phyloP scores from a whole-genome alignment of 148 eudicot species.

The Dianthus caryophyllus region DNA sequence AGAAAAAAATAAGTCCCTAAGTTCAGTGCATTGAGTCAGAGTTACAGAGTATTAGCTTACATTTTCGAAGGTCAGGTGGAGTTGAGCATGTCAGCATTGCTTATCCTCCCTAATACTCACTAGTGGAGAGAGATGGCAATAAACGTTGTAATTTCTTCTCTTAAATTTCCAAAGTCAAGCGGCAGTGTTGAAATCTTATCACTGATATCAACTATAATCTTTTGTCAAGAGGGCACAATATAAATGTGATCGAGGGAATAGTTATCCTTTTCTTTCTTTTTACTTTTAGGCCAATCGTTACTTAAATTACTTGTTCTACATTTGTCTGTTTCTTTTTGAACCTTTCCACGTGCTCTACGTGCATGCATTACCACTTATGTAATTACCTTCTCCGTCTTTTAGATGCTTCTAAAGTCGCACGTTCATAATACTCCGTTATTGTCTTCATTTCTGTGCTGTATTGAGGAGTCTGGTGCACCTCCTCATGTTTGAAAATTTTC shows the following conservation, averaged over 20 bases:
- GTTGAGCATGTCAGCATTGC: not conserved
- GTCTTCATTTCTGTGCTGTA: not conserved
- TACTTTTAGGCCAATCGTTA: not conserved
- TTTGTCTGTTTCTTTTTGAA: not conserved
- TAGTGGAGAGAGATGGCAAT: no score
- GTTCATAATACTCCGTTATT: not conserved
- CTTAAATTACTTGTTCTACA: not conserved
- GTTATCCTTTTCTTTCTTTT: not conserved
- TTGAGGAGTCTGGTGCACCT: not conserved
- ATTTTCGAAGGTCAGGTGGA: not conserved
- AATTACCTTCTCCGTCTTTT: not conserved
- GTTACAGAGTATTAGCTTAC: not conserved
- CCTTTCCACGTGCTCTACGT: not conserved
- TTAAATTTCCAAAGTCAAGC: no score
- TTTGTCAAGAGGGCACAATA: no score
- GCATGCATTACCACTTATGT: no score
- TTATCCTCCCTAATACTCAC: no score
- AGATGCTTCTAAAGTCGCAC: not conserved
- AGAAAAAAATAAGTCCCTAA: not conserved
- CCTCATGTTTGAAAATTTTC: slow-evolving; percentile 14
- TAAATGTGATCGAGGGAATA: no score
- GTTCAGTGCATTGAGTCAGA: not conserved
- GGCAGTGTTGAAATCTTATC: no score
- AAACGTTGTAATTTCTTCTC: no score
- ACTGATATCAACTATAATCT: no score